A percentile compares a stretch with the other conserved stretches of the same genome.
Conservation (phyloP, 331 rosid genomes). For the Quercus tomentella region DNA sequence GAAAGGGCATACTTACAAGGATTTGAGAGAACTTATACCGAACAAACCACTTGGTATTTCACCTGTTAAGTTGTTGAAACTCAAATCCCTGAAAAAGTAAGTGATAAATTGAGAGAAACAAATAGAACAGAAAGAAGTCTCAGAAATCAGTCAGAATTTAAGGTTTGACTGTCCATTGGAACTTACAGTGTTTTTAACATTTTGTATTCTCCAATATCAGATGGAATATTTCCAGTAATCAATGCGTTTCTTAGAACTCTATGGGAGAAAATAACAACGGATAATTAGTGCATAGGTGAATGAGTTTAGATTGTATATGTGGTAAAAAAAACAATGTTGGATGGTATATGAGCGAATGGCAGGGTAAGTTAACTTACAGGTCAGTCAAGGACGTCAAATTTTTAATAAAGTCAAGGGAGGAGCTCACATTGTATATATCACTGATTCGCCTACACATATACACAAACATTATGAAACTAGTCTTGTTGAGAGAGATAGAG, state of each 20-base stretch:
- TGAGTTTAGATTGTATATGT: too few species aligned
- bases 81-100: not conserved
- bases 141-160: not conserved
- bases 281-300: not conserved
- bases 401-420: not conserved
- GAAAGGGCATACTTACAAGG: not conserved
- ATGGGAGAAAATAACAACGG: not conserved
- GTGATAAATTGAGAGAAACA: not conserved
- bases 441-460: not conserved
- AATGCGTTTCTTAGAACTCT: not conserved
- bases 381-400: not conserved
- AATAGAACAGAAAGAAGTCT: not conserved
- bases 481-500: not conserved
- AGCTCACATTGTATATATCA: not conserved
- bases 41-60: not conserved
- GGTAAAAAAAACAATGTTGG: too few species aligned
- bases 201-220: not conserved
- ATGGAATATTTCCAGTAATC: not conserved
- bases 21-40: not conserved
- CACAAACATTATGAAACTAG: not conserved
- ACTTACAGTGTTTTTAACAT: constrained; percentile 3
- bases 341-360: not conserved
- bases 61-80: not conserved
- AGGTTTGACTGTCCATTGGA: not conserved
- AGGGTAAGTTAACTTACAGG: not conserved